These are phyloP conservation scores for Aspergillus cavernicola DNA, from an alignment of 495 filamentous ascomycete species.

Conservation along the genomic window DNA sequence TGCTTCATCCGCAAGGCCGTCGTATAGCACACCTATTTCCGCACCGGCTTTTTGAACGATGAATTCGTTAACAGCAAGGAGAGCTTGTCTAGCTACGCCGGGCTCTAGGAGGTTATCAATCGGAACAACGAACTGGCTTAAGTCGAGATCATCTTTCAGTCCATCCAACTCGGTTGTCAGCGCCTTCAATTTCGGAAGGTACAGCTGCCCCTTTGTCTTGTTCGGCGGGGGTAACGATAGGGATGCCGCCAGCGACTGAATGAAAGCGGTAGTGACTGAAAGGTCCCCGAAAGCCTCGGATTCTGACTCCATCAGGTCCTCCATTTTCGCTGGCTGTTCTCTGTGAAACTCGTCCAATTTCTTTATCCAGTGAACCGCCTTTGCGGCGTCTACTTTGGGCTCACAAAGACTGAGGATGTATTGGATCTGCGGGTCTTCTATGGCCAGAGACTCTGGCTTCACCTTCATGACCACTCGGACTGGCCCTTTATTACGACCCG, in stretches of 20 bases:
- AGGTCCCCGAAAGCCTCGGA: conserved; percentile 23
- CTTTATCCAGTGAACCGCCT: conserved; percentile 1
- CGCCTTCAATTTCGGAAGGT: conserved; percentile 21
- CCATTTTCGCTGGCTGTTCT: not conserved
- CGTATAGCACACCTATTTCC: conserved; percentile 31
- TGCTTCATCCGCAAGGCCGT: conserved; percentile 29
- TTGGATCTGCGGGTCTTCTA: conserved; percentile 21
- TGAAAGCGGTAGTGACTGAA: conserved; percentile 23
- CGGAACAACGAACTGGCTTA: conserved; percentile 27
- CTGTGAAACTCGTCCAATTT: not conserved
- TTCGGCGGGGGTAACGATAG: conserved; percentile 23
- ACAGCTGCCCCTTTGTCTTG: conserved; percentile 26
- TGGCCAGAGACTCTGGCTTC: conserved; percentile 24
- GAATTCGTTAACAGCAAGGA: conserved; percentile 29
- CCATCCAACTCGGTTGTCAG: conserved; percentile 24
- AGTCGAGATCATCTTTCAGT: conserved; percentile 27
- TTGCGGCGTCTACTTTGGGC: not conserved
- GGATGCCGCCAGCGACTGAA: conserved; percentile 20
- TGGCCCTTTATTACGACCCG: conserved; percentile 25
- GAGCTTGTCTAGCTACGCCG: conserved; percentile 27
- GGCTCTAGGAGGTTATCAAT: conserved; percentile 35
- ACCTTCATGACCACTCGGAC: conserved; percentile 26
- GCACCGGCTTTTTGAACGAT: conserved; percentile 31
- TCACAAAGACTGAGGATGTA: conserved; percentile 23
- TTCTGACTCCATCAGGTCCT: conserved; percentile 19